These are phyloP conservation scores for Saturnispora hagleri DNA, from an alignment of 805 yeast species.

Conservation along the genomic window DNA sequence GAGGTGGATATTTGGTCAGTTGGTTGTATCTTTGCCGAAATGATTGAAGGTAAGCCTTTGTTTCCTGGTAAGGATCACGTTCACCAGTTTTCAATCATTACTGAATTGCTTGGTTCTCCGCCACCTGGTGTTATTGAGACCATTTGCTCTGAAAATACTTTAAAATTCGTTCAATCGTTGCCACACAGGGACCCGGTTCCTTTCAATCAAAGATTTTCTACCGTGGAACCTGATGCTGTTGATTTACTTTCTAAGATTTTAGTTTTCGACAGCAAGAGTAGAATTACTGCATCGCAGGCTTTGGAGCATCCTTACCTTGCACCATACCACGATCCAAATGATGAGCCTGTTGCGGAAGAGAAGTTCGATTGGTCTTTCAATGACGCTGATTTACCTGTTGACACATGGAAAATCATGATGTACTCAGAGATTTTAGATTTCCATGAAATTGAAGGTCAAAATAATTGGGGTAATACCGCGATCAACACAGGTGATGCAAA, in stretches of 20 bases:
- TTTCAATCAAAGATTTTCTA: conserved; percentile 68
- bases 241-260: conserved; percentile 84
- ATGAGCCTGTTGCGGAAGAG: conserved; percentile 89
- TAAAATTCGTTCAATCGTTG: conserved; percentile 86
- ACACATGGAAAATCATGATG: conserved; percentile 99
- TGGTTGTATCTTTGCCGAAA: conserved; percentile 70
- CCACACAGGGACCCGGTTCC: conserved; percentile 93
- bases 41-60: conserved; percentile 51
- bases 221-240: conserved; percentile 76
- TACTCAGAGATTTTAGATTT: conserved; percentile 93
- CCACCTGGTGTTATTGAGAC: conserved; percentile 94
- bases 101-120: conserved; percentile 88
- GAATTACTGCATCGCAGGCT: conserved; percentile 89
- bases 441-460: conserved; percentile 68
- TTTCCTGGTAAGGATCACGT: conserved; percentile 93
- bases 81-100: conserved; percentile 93
- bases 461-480: conserved; percentile 16
- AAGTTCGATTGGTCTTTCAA: conserved; percentile 97
- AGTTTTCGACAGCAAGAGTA: conserved; percentile 88
- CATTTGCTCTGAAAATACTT: conserved; percentile 89
- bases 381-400: conserved; percentile 95
- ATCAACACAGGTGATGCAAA: background rate
- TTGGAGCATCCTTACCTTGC: conserved; percentile 84
- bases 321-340: conserved; percentile 95
- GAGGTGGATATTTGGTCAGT: conserved; percentile 78